Base-by-base conservation (phyloP, 768 basidiomycete genomes). In the Cyclocybe cylindracea region DNA sequence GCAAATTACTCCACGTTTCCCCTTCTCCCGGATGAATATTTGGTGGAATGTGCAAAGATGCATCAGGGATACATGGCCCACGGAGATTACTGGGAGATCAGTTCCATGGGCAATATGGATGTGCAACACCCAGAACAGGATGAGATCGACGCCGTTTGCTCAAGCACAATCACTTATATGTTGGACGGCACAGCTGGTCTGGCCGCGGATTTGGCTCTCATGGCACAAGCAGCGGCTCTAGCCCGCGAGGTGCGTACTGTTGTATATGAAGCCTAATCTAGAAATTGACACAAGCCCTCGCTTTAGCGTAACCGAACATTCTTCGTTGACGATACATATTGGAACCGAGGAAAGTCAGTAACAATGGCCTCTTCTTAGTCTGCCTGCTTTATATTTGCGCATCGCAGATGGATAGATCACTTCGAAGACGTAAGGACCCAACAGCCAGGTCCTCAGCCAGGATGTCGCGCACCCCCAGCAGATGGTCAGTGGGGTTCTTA, bases 151-250 rank as follows among this genome's bases (percentile, higher is more conserved):
- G 48, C 52, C 38, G 61, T 78, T 32, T 89, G 87, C 67, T 69
- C 64, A n/a, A 83, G 77, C 53, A 85, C 84, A 0, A 80, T 89
- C 56, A 89, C 86, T 2, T 89, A 89, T 60, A 77, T 86, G 79
- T 67, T 89, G 43, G 84, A 85, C 59, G 86, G 86, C 2, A 68
- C 76, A 44, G 82, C 84, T 10, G 87, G 86, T 31, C 68, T 89
- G n/a, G 62, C 78, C 16, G 80, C 81, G 36, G 87, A 89, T 58
- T 64, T 89, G 57, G 85, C 83, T 1, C 61, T 87, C 38, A 76
- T 88, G 69, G 83, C 86, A 4, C 86, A 87, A 66, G 77, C 76
- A 38, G 86, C 87, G 5, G 83, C 77, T 2, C 66, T 88, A 42
- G 86, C 87, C 44, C 75, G 80, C 53, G 83, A 87, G 74, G 87